Evolutionary conservation across 441 rosid species (phyloP).

Genomic region (Francoa sonchifolia): DNA sequence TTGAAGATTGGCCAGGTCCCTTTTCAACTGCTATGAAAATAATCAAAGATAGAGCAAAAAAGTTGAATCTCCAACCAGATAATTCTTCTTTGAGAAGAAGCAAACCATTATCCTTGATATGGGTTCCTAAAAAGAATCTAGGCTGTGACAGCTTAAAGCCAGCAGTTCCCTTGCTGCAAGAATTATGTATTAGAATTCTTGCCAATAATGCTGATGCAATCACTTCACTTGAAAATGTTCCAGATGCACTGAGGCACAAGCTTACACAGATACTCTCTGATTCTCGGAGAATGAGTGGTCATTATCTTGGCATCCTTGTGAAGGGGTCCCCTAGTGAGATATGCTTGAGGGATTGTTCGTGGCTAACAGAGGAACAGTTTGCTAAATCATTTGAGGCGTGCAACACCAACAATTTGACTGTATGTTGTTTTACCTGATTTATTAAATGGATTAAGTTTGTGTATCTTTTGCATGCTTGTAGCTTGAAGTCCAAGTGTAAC

Average conservation of each 20-base stretch:
- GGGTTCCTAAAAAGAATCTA: constrained; percentile 44
- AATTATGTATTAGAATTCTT: constrained; percentile 40
- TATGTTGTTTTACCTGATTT: constrained; percentile 16
- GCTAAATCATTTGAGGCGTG: constrained; percentile 35
- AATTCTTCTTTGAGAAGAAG: constrained; percentile 10
- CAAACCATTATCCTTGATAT: constrained; percentile 23
- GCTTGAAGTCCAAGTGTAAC: no score
- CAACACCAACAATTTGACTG: constrained; percentile 58
- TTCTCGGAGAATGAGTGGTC: constrained; percentile 43
- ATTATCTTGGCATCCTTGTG: constrained; percentile 44
- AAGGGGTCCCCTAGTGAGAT: constrained; percentile 59
- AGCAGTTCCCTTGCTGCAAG: constrained; percentile 42
- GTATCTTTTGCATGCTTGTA: constrained; percentile 1
- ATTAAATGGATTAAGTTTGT: constrained; percentile 6
- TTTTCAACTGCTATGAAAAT: constrained; percentile 94
- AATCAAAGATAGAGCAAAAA: constrained; percentile 50
- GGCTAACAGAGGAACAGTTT: constrained; percentile 77
- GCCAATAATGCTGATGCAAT: constrained; percentile 68
- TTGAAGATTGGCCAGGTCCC: constrained; percentile 97
- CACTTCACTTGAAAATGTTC: constrained; percentile 64
- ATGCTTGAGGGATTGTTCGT: constrained; percentile 64
- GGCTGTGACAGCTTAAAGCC: constrained; percentile 13
- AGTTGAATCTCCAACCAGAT: constrained; percentile 13
- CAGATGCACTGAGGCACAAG: constrained; percentile 55
- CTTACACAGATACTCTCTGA: constrained; percentile 61